Evolutionary conservation across 2,329 filamentous ascomycete species (phyloP).

Genomic region (Zymoseptoria pseudotritici): DNA sequence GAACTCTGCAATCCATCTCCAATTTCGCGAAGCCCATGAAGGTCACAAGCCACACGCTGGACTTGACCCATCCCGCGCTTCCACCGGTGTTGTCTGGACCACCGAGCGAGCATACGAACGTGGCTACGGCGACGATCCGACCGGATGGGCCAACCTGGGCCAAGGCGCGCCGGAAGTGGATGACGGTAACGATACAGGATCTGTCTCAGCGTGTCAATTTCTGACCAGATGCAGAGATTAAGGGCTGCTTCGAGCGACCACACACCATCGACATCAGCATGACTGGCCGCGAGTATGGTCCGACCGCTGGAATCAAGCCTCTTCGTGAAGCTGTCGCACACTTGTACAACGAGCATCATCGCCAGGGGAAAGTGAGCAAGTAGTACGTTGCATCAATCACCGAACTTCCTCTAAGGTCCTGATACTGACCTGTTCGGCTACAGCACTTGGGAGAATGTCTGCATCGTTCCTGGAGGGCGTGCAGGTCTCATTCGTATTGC

Average conservation of each 20-base stretch:
- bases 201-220: slow-evolving; percentile 37
- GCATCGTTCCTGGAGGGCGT: slow-evolving; percentile 87
- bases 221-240: slow-evolving; percentile 53
- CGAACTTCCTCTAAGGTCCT: background rate
- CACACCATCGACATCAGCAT: slow-evolving; percentile 69
- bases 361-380: slow-evolving; percentile 75
- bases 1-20: slow-evolving; percentile 74
- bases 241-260: slow-evolving; percentile 79
- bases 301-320: slow-evolving; percentile 88
- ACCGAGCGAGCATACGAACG: slow-evolving; percentile 81
- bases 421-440: background rate
- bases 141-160: slow-evolving; percentile 84
- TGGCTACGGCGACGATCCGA: slow-evolving; percentile 73
- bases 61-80: slow-evolving; percentile 78
- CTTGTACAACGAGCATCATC: slow-evolving; percentile 88
- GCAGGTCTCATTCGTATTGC: slow-evolving; percentile 92
- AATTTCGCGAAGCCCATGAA: slow-evolving; percentile 84
- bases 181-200: slow-evolving; percentile 59
- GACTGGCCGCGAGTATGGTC: slow-evolving; percentile 77
- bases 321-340: slow-evolving; percentile 81
- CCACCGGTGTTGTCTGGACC: slow-evolving; percentile 91
- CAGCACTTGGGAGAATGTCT: slow-evolving; percentile 87
- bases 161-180: slow-evolving; percentile 93
- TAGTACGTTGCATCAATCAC: background rate
- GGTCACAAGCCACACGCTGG: slow-evolving; percentile 87